Evolutionary conservation across 208 protist genomes (phyloP).

Genomic region (Acanthamoeba quina): DNA sequence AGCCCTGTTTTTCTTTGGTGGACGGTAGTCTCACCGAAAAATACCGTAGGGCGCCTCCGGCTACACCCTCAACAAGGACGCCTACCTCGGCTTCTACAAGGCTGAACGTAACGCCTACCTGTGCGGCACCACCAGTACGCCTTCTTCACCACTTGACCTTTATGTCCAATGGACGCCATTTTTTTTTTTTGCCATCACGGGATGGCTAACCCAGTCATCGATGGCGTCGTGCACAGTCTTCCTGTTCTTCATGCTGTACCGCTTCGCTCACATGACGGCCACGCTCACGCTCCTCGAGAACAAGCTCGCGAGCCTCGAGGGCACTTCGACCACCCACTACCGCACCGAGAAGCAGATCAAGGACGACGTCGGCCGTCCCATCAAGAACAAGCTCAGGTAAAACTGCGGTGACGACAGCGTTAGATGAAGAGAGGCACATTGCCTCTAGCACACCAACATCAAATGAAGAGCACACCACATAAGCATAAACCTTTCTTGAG

Average conservation of each 20-base stretch:
- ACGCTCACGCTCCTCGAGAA: slow-evolving; percentile 17
- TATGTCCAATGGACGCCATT: neutral
- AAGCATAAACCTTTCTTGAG: too few species aligned
- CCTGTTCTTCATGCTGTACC: slow-evolving; percentile 66
- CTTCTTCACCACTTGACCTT: neutral
- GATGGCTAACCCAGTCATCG: neutral
- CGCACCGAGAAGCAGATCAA: slow-evolving; percentile 35
- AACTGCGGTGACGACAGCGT: neutral
- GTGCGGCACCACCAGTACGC: slow-evolving; percentile 50
- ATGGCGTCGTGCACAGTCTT: neutral
- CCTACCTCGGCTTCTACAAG: slow-evolving; percentile 59
- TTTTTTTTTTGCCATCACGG: neutral
- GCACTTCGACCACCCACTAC: neutral
- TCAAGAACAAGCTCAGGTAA: slow-evolving; percentile 62
- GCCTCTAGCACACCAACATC: neutral
- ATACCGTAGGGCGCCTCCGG: neutral
- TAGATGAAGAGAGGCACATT: neutral
- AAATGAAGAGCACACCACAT: neutral
- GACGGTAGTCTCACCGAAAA: neutral
- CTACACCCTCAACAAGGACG: slow-evolving; percentile 36
- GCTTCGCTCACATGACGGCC: slow-evolving; percentile 28
- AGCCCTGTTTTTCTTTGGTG: neutral
- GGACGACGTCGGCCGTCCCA: slow-evolving; percentile 47
- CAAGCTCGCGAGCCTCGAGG: neutral
- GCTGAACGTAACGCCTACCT: slow-evolving; percentile 63